phyloP scores from a whole-genome alignment of 1,284 basidiomycete genomes.

The Puccinia sorghi region DNA sequence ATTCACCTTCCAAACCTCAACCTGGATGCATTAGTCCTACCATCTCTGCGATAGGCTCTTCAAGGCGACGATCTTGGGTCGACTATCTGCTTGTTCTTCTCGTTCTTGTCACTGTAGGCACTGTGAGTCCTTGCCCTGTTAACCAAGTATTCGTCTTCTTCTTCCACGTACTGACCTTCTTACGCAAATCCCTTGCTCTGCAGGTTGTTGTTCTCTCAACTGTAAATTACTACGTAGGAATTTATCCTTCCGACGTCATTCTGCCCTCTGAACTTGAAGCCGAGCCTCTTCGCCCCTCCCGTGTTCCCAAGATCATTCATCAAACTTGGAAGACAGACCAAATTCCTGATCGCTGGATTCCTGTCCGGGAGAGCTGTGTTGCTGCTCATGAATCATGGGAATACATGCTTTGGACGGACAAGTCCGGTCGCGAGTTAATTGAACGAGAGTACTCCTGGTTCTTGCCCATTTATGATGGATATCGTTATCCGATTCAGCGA shows the following conservation, averaged over 20 bases:
- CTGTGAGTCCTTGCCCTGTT: constrained; percentile 38
- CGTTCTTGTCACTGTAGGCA: constrained; percentile 23
- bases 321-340: constrained; percentile 96
- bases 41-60: background rate
- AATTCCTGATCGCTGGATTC: constrained; percentile 79
- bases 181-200: too few species aligned
- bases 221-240: constrained; percentile 30
- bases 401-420: constrained; percentile 98
- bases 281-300: constrained; percentile 41
- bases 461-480: constrained; percentile 85
- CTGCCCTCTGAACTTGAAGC: constrained; percentile 16
- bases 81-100: constrained; percentile 8
- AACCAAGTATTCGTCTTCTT: too few species aligned
- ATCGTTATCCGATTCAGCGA: constrained; percentile 90
- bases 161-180: background rate
- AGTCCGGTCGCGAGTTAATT: constrained; percentile 83
- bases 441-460: constrained; percentile 86
- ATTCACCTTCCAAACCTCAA: constrained; percentile 3
- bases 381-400: constrained; percentile 70
- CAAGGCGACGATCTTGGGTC: constrained; percentile 19
- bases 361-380: constrained; percentile 58
- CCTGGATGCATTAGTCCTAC: background rate
- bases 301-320: constrained; percentile 87
- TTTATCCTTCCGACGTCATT: constrained; percentile 23
- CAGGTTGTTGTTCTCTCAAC: constrained; percentile 38